These are phyloP conservation scores for Sinapis alba DNA, from an alignment of 441 rosid genomes.

Conservation along the genomic window DNA sequence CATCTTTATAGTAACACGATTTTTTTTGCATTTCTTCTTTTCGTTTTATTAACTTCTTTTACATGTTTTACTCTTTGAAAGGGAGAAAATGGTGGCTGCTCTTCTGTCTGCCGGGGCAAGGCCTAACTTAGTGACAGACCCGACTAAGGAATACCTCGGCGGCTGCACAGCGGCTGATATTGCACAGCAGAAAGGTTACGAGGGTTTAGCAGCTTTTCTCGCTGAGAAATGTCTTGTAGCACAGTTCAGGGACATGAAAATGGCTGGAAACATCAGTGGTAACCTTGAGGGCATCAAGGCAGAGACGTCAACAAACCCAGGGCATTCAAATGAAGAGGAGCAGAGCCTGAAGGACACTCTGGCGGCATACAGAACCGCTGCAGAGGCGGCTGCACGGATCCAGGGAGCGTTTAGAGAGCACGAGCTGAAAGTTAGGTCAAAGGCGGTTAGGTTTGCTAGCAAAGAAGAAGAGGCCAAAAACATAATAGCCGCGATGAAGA, in stretches of 20 bases:
- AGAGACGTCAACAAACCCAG: conserved; percentile 38
- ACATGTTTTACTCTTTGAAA: conserved; percentile 42
- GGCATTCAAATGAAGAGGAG: conserved; percentile 64
- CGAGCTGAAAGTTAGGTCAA: conserved; percentile 63
- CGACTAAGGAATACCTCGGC: conserved; percentile 64
- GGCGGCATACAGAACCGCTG: conserved; percentile 86
- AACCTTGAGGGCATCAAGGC: conserved; percentile 53
- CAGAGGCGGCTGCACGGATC: conserved; percentile 95
- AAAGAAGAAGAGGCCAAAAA: conserved; percentile 78
- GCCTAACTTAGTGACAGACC: conserved; percentile 93
- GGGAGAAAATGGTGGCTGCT: conserved; percentile 95
- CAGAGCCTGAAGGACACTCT: conserved; percentile 74
- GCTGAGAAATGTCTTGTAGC: conserved; percentile 85
- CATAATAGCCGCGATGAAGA: conserved; percentile 90
- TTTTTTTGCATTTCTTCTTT: background rate
- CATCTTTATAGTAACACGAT: background rate
- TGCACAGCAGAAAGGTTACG: conserved; percentile 75
- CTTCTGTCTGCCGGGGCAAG: conserved; percentile 95
- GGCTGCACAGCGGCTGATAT: conserved; percentile 93
- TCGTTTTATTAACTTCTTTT: background rate
- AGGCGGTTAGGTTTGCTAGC: conserved; percentile 49
- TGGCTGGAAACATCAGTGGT: conserved; percentile 90
- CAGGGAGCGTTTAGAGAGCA: conserved; percentile 89
- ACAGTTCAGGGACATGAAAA: conserved; percentile 79
- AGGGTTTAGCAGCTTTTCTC: conserved; percentile 89